phyloP scores from a whole-genome alignment of 495 filamentous ascomycete genomes.

The Podospora pseudocomata region DNA sequence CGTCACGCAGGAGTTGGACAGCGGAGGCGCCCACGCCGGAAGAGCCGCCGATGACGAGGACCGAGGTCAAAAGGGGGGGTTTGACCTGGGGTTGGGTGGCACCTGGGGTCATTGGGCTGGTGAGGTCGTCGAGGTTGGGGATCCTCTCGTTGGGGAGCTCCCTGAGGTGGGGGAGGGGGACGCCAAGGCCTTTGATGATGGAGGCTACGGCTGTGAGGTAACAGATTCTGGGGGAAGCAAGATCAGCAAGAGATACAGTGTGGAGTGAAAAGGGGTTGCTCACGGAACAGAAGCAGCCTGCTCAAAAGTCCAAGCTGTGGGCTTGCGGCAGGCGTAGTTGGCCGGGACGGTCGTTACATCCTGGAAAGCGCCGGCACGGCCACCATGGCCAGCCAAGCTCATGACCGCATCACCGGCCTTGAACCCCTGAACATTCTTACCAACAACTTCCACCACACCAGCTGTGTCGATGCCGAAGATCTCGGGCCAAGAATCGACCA shows the following conservation, averaged over 20 bases:
- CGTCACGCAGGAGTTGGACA: conserved; percentile 41
- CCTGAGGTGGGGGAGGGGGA: conserved; percentile 34
- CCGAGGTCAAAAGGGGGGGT: conserved; percentile 19
- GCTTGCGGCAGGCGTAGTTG: conserved; percentile 41
- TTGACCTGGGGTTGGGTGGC: not conserved
- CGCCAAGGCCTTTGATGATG: conserved; percentile 27
- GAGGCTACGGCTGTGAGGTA: conserved; percentile 39
- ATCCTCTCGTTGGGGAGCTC: conserved; percentile 9
- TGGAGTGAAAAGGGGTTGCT: conserved; percentile 10
- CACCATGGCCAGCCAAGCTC: conserved; percentile 22
- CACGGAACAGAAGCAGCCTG: conserved; percentile 45
- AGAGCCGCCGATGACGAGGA: conserved; percentile 45
- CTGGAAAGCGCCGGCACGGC: conserved; percentile 38
- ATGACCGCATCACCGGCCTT: conserved; percentile 42
- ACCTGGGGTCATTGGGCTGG: not conserved
- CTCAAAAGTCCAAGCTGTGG: conserved; percentile 33
- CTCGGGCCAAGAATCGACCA: conserved; percentile 40
- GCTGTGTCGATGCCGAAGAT: conserved; percentile 54
- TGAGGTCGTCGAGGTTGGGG: conserved; percentile 13
- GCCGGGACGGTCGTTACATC: conserved; percentile 36
- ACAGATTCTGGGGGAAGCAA: conserved; percentile 28
- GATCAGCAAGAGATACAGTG: not conserved
- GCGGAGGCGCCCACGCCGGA: conserved; percentile 40
- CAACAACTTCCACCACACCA: conserved; percentile 35
- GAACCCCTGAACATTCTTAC: conserved; percentile 28